Percentiles rank a stretch among this genome's conserved stretches.
These are phyloP conservation scores for Hirschfeldia incana DNA, from an alignment of 345 rosid species.

Conservation along the genomic window DNA sequence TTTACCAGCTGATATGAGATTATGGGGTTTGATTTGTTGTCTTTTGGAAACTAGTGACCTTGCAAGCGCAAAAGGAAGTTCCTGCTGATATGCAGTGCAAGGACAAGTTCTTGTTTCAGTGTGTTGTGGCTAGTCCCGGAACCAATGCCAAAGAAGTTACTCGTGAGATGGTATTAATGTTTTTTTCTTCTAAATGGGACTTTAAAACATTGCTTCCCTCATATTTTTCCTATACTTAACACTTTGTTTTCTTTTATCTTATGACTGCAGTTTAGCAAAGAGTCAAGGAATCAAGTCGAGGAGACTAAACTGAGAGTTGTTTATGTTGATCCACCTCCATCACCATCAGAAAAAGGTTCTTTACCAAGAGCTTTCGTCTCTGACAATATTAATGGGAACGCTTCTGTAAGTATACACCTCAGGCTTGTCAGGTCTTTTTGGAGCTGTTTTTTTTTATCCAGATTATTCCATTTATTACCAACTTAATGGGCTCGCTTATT, in stretches of 20 bases:
- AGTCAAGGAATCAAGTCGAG: conserved; percentile 57
- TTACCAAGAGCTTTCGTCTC: conserved; percentile 32
- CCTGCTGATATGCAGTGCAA: conserved; percentile 82
- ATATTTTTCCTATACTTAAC: too few relatives aligned
- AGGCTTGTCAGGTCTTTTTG: neutral
- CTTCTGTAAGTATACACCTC: conserved; percentile 52
- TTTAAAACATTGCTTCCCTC: too few relatives aligned
- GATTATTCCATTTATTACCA: neutral
- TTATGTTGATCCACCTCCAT: conserved; percentile 70
- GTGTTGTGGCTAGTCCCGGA: conserved; percentile 59
- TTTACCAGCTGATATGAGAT: too few relatives aligned
- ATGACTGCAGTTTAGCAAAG: conserved; percentile 63
- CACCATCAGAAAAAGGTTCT: too few relatives aligned
- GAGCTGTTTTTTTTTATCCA: neutral
- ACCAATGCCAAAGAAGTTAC: conserved; percentile 47
- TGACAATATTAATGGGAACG: conserved; percentile 43
- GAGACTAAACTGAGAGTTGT: conserved; percentile 74
- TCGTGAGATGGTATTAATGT: too few relatives aligned
- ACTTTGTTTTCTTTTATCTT: too few relatives aligned
- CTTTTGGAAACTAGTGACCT: conserved; percentile 53
- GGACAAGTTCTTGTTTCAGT: conserved; percentile 88
- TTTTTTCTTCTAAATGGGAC: too few relatives aligned
- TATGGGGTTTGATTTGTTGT: neutral
- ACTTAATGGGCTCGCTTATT: neutral
- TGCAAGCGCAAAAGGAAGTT: conserved; percentile 91